These are phyloP conservation scores for Thelonectria rubi DNA, from an alignment of 2,329 filamentous ascomycete genomes.

Conservation along the genomic window DNA sequence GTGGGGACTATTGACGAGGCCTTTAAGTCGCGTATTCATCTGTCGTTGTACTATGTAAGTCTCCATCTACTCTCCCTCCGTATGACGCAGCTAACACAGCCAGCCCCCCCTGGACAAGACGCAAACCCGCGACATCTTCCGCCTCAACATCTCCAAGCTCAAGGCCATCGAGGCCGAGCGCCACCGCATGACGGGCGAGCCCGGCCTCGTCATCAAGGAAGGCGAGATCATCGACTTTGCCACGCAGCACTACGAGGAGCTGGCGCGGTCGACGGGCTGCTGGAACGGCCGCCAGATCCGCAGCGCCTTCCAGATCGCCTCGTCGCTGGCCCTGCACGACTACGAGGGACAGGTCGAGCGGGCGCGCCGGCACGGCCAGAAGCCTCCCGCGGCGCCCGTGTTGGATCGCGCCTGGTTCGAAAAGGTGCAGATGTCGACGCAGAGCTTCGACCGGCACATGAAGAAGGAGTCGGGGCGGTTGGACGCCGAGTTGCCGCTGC, in stretches of 20 bases:
- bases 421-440: constrained; percentile 55
- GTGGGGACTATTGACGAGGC: constrained; percentile 59
- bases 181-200: constrained; percentile 48
- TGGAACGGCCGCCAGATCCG: constrained; percentile 53
- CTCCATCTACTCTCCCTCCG: neutral
- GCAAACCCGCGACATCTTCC: constrained; percentile 54
- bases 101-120: constrained; percentile 49
- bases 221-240: constrained; percentile 50
- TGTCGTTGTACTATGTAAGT: constrained; percentile 52
- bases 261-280: constrained; percentile 40
- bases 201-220: constrained; percentile 47
- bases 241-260: constrained; percentile 45
- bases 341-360: constrained; percentile 43
- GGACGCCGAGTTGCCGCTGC: constrained; percentile 46
- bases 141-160: constrained; percentile 51
- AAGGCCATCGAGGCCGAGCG: constrained; percentile 49
- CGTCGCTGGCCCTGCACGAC: constrained; percentile 50
- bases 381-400: constrained; percentile 48
- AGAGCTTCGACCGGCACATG: constrained; percentile 54
- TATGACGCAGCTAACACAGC: neutral
- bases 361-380: constrained; percentile 46
- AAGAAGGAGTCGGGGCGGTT: constrained; percentile 49
- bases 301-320: constrained; percentile 50
- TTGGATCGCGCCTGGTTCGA: constrained; percentile 51
- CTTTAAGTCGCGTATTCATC: constrained; percentile 58